Percentiles rank a stretch among this genome's conserved stretches.
Evolutionary conservation across 2,329 filamentous ascomycete species (phyloP).

Genomic region (Neurospora sp.): DNA sequence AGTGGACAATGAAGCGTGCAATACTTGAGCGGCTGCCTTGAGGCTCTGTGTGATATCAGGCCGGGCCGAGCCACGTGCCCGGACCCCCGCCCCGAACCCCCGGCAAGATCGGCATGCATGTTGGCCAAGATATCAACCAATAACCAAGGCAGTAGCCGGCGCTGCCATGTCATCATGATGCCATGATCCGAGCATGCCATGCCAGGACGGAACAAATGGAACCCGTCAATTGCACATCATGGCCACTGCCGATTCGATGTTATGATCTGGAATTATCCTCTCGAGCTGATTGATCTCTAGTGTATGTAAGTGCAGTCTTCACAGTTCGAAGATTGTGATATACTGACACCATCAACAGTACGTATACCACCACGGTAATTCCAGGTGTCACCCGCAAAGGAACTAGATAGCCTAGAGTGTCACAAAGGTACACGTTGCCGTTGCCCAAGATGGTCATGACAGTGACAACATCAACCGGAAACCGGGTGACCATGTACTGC

Average conservation of each 20-base stretch:
- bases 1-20: background rate
- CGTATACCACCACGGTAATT: background rate
- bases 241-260: background rate
- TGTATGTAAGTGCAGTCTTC: background rate
- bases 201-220: background rate
- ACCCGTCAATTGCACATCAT: background rate
- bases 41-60: background rate
- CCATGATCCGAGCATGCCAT: background rate
- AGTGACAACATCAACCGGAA: background rate
- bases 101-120: background rate
- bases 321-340: background rate
- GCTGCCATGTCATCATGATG: background rate
- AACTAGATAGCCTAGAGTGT: background rate
- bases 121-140: background rate
- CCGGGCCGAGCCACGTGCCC: background rate
- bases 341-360: background rate
- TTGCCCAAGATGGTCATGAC: background rate
- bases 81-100: background rate
- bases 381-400: background rate
- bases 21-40: background rate
- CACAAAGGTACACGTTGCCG: background rate
- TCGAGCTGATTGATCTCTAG: background rate
- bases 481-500: constrained; percentile 20
- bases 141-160: background rate
- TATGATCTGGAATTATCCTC: background rate